Evolutionary conservation across 73 alveolate species (phyloP), one percentile per base, ranked within the genome.

Genomic region (Paramecium primaurelia): DNA sequence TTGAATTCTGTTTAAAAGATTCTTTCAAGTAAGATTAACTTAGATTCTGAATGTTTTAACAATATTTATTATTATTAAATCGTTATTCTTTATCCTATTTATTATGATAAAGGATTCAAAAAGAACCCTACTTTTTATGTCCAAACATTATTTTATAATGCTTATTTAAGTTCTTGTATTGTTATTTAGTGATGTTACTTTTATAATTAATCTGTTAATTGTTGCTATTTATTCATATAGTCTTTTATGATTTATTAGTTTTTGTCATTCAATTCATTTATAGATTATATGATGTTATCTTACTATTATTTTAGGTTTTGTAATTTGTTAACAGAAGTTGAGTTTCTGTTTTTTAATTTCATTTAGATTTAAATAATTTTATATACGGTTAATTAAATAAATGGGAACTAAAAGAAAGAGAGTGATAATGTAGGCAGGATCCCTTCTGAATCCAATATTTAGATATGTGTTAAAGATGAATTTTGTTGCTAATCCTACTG

Each of bases 371-470:
- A 64, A 32, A 32, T 64, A 64, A 64, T 32, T 64, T 32, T 64
- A 64, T 64, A 64, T 64, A 64, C 84, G 84, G 84, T 64, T 25
- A 73, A 73, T 73, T 73, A 73, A 73, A 37, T 37, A 37, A 30
- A 73, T 73, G 87, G 87, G 87, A 20, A 73, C 30, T 14, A 73
- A 73, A 44, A 80, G 58, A 44, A 80, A 80, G 91, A 80, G 91
- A 80, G 91, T 80, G 30, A 49, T 80, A 40, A 49, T 80, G 77
- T 32, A 80, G 34, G 91, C 75, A 44, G 91, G 91, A 49, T 80
- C 91, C 6, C 58, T 80, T 30, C 10, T 80, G 18, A 44, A 40
- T 80, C 91, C 91, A 11, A 40, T 80, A 11, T 80, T 45, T 42
- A 44, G 75, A 26, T 80, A 80, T 18, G 32, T 80, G 3, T 18